Evolutionary conservation across 768 basidiomycete genomes (phyloP).

Genomic region (Pholiota molesta): DNA sequence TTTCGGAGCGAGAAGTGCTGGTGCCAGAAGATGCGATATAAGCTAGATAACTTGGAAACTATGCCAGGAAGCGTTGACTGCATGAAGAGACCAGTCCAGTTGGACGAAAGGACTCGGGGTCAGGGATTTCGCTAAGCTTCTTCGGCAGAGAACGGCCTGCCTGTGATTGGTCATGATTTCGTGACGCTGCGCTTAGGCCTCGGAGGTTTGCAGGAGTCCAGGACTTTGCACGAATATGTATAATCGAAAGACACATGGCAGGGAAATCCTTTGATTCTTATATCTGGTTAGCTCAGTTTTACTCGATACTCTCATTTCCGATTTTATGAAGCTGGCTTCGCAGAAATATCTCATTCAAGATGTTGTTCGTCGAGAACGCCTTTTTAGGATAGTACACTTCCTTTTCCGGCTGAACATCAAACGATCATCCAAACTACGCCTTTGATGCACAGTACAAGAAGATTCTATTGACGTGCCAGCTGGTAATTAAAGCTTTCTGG

Average conservation of each 20-base stretch:
- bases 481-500: too few species aligned
- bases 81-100: background rate
- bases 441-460: too few species aligned
- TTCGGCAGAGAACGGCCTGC: background rate
- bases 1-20: background rate
- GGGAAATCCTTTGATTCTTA: too few species aligned
- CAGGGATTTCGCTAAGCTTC: background rate
- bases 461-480: too few species aligned
- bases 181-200: background rate
- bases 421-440: background rate
- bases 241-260: too few species aligned
- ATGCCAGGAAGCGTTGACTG: background rate
- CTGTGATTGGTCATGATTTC: background rate
- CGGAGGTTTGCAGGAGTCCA: too few species aligned
- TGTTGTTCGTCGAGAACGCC: background rate
- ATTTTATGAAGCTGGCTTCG: too few species aligned
- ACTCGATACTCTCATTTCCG: too few species aligned
- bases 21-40: background rate
- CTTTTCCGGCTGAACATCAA: background rate
- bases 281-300: too few species aligned
- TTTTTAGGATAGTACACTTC: slow-evolving; percentile 1
- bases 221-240: too few species aligned
- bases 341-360: too few species aligned
- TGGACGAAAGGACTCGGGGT: background rate
- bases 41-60: background rate